Conservation (phyloP, 257 asterid species). For the Solanum gandarillasii region DNA sequence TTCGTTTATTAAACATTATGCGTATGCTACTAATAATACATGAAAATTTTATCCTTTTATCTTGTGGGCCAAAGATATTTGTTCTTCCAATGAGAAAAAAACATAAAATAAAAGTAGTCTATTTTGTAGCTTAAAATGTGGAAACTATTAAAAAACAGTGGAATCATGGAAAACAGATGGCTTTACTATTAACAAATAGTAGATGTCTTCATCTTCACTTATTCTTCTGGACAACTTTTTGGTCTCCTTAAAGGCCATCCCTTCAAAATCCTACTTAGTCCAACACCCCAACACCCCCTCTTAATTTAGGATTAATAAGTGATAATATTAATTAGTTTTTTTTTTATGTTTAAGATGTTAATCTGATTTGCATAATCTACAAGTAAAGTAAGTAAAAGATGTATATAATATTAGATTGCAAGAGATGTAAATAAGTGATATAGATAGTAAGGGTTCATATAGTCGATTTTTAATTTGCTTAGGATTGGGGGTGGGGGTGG, state of each 20-base stretch:
- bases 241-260: constrained; percentile 5
- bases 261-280: background rate
- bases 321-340: background rate
- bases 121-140: background rate
- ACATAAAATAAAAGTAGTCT: background rate
- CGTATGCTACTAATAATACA: too few relatives aligned
- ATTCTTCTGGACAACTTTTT: background rate
- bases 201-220: background rate
- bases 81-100: background rate
- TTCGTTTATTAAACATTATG: too few relatives aligned
- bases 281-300: background rate
- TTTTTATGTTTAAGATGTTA: background rate
- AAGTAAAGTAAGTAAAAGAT: background rate
- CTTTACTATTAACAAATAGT: constrained; percentile 3
- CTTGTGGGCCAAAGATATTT: background rate
- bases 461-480: background rate
- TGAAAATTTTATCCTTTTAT: background rate
- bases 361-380: background rate
- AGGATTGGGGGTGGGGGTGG: background rate
- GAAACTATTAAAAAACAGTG: background rate
- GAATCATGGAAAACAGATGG: background rate
- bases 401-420: background rate
- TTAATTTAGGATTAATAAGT: background rate
- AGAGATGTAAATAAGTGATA: background rate
- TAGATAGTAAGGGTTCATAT: background rate